Base-by-base conservation (phyloP, 2,329 filamentous ascomycete genomes). In the Elsinoe perseae region DNA sequence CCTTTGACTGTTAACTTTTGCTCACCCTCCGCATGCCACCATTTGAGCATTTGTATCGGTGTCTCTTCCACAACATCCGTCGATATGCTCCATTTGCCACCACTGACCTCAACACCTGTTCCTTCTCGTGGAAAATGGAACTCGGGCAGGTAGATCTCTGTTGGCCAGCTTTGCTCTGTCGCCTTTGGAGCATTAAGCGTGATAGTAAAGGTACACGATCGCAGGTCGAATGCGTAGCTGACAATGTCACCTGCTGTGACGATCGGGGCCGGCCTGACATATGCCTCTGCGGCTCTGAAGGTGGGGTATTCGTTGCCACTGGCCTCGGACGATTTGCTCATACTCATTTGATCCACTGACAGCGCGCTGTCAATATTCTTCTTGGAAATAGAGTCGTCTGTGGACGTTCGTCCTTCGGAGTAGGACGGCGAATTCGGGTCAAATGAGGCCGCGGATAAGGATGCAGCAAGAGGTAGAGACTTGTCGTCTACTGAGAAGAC, bases 1-100 rank as follows among this genome's bases (percentile, higher is more conserved):
- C 93, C 93, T 18, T 80, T 84, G 7, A 96, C 78, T 60, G 80
- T 86, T 56, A 98, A 77, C 48, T 75, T 83, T 72, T 97, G 92
- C 62, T 90, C 83, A 1, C 92, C 93, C 56, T 86, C 85, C 1
- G 82, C 82, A 72, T 98, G 91, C 91, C 92, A 96, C 93, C 93
- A 98, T 63, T 82, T 82, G 61, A 98, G 73, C 73, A 96, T 92
- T 59, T 89, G 75, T 53, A 57, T 53, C 62, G 82, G 74, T 4
- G 82, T 82, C 40, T 67, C 64, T 60, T 87, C 81, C 7, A 82
- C 79, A 56, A 90, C 86, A 59, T 90, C 84, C 4, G 76, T 80
- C 62, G 82, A 83, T 59, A 97, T 89, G 63, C 86, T 84, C 91
- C 91, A 98, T 67, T 92, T 93, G 5, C 95, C 95, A 0, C 86